Base-by-base conservation (phyloP, 1,284 basidiomycete genomes). In the Taiwanofungus camphoratus region DNA sequence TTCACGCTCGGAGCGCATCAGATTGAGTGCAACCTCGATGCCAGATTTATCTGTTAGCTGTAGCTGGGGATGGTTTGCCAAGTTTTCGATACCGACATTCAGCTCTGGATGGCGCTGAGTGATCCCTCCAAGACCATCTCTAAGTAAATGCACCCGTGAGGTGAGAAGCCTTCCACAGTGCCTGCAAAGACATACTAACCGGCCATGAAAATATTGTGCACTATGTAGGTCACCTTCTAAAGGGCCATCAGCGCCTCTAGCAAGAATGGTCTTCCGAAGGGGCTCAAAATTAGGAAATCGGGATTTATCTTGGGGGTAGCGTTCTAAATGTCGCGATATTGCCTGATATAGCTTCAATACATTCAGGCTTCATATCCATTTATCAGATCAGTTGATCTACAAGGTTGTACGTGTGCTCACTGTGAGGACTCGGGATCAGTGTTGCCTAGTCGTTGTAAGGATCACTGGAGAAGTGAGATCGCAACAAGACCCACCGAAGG, bases 201-300 rank as follows among this genome's bases (percentile, higher is more conserved):
- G 77, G 54, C 86, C 85, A 54, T 88, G 85, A 56, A 98, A 95
- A 61, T 94, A 96, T 50, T 86, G 77, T 9, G 95, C 94, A 42
- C 78, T 83, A 53, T 90, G 84, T 24, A 79, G 63, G 20, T 79
- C 76, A 3, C 93, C 93, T 38, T 79, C 73, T 2, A 96, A 69
- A 3, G 95, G 95, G 0, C 71, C 71, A n/a, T 69, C 64, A 32
- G 80, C 73, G 3, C 92, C 92, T 38, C 73, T 64, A 1, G 76
- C 82, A 44, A 89, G 69, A 36, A 87, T 72, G 0, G 84, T 81
- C 54, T 73, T 83, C 21, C 56, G 57, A 9, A 53, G 32, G 1
- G 66, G 55, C 21, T 61, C 52, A 50, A 82, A 77, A 49, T 83
- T 80, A 5, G 77, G 76, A 58, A 86, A 93, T 27, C 81, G 73